Conservation (phyloP, 1,284 basidiomycete species). For the Gomphus sp. region DNA sequence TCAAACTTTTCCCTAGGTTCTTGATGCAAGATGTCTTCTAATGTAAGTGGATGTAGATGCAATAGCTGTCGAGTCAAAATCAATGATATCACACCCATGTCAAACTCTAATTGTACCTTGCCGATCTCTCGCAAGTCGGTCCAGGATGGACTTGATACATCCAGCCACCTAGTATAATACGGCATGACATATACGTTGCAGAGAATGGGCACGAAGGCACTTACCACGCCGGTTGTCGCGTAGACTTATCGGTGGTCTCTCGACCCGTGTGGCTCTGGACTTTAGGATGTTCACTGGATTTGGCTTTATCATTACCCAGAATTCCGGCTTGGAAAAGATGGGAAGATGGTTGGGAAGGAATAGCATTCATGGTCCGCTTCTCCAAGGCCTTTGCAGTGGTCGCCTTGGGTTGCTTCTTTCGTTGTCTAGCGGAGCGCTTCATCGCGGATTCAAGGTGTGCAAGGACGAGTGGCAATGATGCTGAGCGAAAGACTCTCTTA, state of each 20-base stretch:
- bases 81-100: not conserved
- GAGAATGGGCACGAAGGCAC: not conserved
- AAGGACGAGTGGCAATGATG: slow-evolving; percentile 48
- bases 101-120: slow-evolving; percentile 42
- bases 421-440: slow-evolving; percentile 27
- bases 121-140: slow-evolving; percentile 85
- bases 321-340: slow-evolving; percentile 5
- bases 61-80: slow-evolving; percentile 47
- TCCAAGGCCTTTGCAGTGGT: not conserved
- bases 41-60: slow-evolving; percentile 86
- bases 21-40: slow-evolving; percentile 94
- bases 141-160: slow-evolving; percentile 85
- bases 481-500: slow-evolving; percentile 41
- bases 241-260: not conserved
- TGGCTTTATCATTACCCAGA: slow-evolving; percentile 10
- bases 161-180: slow-evolving; percentile 64
- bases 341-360: slow-evolving; percentile 18
- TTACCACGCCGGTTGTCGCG: slow-evolving; percentile 2
- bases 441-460: slow-evolving; percentile 45
- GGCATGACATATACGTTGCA: slow-evolving; percentile 23
- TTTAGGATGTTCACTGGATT: slow-evolving; percentile 6
- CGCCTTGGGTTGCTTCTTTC: slow-evolving; percentile 15
- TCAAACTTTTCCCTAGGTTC: slow-evolving; percentile 93
- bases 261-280: not conserved
- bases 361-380: slow-evolving; percentile 25